A percentile compares a stretch with the other conserved stretches of the same genome.
These are phyloP conservation scores for Lotus japonicus DNA, from an alignment of 306 rosid genomes.

Conservation along the genomic window DNA sequence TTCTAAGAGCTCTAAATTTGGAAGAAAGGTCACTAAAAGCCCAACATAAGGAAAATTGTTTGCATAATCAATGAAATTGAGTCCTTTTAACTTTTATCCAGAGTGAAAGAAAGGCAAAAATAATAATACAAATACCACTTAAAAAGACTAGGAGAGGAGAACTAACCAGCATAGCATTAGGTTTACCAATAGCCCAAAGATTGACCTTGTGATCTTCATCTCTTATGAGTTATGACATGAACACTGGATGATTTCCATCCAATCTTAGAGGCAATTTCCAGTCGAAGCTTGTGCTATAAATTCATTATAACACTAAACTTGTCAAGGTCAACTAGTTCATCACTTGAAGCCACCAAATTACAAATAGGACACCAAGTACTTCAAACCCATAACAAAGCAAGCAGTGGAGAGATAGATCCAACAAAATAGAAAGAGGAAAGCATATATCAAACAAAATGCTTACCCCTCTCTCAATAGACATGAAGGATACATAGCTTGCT, in stretches of 20 bases:
- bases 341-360: neutral
- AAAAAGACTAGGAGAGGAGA: neutral
- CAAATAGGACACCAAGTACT: neutral
- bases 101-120: neutral
- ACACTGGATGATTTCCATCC: constrained; percentile 88
- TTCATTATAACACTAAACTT: constrained; percentile 76
- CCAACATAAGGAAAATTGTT: neutral
- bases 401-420: constrained; percentile 13
- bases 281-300: constrained; percentile 90
- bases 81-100: neutral
- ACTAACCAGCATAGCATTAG: constrained; percentile 88
- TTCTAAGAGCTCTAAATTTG: neutral
- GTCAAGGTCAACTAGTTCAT: no score
- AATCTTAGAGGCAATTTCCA: constrained; percentile 92
- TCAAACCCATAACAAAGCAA: neutral
- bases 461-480: neutral
- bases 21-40: neutral
- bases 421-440: neutral
- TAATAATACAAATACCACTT: neutral
- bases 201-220: constrained; percentile 99
- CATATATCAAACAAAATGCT: constrained; percentile 25
- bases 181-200: constrained; percentile 99
- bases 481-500: constrained; percentile 96
- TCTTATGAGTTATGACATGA: constrained; percentile 93
- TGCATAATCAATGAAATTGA: neutral